These are phyloP conservation scores for Mycosphaerella sp. DNA, from an alignment of 2,329 filamentous ascomycete genomes.

Conservation along the genomic window DNA sequence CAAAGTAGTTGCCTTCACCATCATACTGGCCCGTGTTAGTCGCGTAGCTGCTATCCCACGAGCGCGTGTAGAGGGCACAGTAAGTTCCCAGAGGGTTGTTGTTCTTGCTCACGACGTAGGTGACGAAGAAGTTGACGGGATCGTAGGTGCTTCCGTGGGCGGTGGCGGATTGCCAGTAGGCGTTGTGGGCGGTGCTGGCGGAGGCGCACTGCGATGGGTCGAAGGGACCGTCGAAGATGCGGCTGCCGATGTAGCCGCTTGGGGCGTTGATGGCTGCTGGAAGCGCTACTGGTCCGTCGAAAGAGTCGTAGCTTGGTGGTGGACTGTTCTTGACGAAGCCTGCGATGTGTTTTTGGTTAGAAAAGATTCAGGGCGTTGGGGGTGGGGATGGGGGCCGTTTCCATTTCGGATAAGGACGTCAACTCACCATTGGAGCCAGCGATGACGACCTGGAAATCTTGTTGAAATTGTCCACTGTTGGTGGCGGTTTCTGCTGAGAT, in stretches of 20 bases:
- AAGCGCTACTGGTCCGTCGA: slow-evolving; percentile 29
- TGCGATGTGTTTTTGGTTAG: not conserved
- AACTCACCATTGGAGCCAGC: slow-evolving; percentile 38
- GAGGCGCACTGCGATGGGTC: slow-evolving; percentile 20
- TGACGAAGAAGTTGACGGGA: slow-evolving; percentile 33
- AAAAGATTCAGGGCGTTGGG: no score
- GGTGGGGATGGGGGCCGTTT: no score
- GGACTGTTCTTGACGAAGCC: slow-evolving; percentile 29
- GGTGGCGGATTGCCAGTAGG: slow-evolving; percentile 4
- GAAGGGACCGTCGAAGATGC: slow-evolving; percentile 22
- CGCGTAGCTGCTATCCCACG: slow-evolving; percentile 21
- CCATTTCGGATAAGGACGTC: not conserved
- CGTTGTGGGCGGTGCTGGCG: slow-evolving; percentile 8
- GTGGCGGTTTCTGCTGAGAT: slow-evolving; percentile 29
- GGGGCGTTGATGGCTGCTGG: slow-evolving; percentile 35
- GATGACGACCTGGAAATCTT: slow-evolving; percentile 37
- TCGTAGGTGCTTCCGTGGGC: slow-evolving; percentile 9
- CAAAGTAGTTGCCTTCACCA: slow-evolving; percentile 14
- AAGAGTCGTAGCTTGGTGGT: slow-evolving; percentile 17
- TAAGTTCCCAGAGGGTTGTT: slow-evolving; percentile 35
- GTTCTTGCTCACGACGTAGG: slow-evolving; percentile 38
- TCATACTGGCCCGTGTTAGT: slow-evolving; percentile 22
- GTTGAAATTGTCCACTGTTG: slow-evolving; percentile 34
- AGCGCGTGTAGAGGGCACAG: slow-evolving; percentile 35
- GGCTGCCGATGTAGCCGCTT: slow-evolving; percentile 26